Evolutionary conservation across 768 basidiomycete genomes (phyloP), one percentile per base, ranked within the genome.

Genomic region (Calocybe cyanea): DNA sequence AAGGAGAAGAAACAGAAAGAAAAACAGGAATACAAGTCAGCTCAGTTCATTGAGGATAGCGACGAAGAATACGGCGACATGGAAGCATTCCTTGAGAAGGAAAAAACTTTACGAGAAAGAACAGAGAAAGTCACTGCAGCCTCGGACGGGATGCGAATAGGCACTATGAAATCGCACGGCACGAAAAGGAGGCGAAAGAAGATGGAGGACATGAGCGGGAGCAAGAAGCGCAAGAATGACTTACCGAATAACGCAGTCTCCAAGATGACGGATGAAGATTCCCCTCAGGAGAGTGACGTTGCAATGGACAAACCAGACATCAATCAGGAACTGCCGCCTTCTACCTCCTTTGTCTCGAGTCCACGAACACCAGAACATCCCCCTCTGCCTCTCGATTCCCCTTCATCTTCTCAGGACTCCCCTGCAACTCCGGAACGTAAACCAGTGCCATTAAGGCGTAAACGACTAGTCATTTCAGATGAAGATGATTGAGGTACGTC

Each of bases 21-120:
- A 49, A 71, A 71, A 52, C 66, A 69, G 46, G 50, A 71, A 48
- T 93, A 88, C 73, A 92, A 92, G 63, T 89, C 86, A 6, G 91
- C 90, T 8, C 85, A 90, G 62, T 89, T 94, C 61, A 92, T 95
- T 61, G 83, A 87, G 59, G 92, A 96, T 66, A 91, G 88, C 51
- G 93, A 96, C 56, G 84, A 73, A 45, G 89, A 91, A 62, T 80
- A 80, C 46, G 87, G 78, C 13, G 83, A 87, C 58, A 85, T 92
- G 63, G 84, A 87, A 40, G 79, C 73, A 4, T 96, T 96, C 74
- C 79, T 92, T 46, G 84, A 75, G 63, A 78, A 74, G 57, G 93
- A 95, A 65, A 77, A 76, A 56, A 68, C 50, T 41, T 62, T 80
- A 57, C 74, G 87, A 38, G 77, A 79, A 58, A 75, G 71, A 61